Percentiles rank a stretch among this genome's conserved stretches.
phyloP scores from a whole-genome alignment of 2,329 filamentous ascomycete species.

The Trichoderma sp. region DNA sequence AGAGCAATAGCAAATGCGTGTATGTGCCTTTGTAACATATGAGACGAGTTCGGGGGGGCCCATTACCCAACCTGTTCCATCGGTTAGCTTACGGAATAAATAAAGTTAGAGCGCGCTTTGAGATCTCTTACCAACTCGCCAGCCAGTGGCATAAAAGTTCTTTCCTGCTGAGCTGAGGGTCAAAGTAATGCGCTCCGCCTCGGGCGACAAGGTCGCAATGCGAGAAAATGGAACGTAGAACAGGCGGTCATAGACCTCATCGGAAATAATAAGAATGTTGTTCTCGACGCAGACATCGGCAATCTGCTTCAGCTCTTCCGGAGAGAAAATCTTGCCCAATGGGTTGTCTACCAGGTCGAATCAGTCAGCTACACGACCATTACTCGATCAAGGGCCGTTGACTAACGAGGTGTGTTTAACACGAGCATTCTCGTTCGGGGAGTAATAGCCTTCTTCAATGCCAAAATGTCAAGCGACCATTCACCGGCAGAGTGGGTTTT shows the following conservation, averaged over 20 bases:
- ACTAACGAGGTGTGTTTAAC: constrained; percentile 1
- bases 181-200: background rate
- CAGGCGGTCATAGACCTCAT: constrained; percentile 1
- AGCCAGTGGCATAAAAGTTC: constrained; percentile 8
- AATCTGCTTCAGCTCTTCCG: background rate
- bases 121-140: background rate
- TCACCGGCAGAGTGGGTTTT: background rate
- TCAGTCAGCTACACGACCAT: background rate
- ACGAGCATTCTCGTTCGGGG: constrained; percentile 1
- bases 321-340: background rate
- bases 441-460: background rate
- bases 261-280: constrained; percentile 3
- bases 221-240: constrained; percentile 3
- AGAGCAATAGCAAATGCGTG: constrained; percentile 1
- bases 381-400: too few relatives aligned
- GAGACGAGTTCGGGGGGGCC: background rate
- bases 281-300: constrained; percentile 6
- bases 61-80: background rate
- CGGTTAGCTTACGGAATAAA: background rate
- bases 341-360: background rate
- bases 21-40: background rate
- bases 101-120: too few relatives aligned
- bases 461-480: background rate
- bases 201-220: background rate
- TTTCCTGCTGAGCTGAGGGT: constrained; percentile 3